Conservation (phyloP, 352 stramenopile species). For the Aphanomyces euteiches region DNA sequence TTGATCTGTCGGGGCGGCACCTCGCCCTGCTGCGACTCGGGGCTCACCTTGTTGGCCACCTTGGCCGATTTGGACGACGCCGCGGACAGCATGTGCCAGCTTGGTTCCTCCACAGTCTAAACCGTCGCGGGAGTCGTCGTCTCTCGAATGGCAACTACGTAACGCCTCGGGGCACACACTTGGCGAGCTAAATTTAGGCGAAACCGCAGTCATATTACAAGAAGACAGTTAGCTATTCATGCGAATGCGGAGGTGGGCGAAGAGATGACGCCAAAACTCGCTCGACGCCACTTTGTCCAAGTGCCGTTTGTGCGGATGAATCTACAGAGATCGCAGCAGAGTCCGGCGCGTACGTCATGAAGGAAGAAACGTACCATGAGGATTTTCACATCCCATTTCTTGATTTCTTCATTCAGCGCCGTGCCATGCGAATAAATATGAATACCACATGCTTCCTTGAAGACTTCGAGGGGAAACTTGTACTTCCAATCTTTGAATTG, state of each 20-base stretch:
- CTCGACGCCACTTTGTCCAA: conserved; percentile 86
- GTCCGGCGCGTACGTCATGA: not conserved
- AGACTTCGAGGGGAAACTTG: conserved; percentile 87
- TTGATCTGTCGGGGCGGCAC: not conserved
- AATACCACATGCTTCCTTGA: conserved; percentile 87
- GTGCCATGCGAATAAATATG: conserved; percentile 83
- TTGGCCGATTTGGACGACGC: conserved; percentile 25
- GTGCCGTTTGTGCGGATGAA: conserved; percentile 88
- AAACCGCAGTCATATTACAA: not conserved
- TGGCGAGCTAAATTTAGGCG: not conserved
- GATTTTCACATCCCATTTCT: conserved; percentile 88
- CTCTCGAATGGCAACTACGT: not conserved
- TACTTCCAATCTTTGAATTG: conserved; percentile 93
- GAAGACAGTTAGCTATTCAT: conserved; percentile 9
- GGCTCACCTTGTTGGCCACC: conserved; percentile 31
- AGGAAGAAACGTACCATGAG: conserved; percentile 56
- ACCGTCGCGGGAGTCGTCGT: not conserved
- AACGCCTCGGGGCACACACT: not conserved
- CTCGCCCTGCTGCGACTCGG: conserved; percentile 12
- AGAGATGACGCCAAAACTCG: conserved; percentile 89
- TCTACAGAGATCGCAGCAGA: conserved; percentile 37
- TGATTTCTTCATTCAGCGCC: conserved; percentile 74
- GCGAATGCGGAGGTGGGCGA: conserved; percentile 56
- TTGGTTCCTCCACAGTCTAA: conserved; percentile 3
- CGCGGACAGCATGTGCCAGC: not conserved